Conservation (phyloP, 2,329 filamentous ascomycete species). For the Apiospora kogelbergensis region DNA sequence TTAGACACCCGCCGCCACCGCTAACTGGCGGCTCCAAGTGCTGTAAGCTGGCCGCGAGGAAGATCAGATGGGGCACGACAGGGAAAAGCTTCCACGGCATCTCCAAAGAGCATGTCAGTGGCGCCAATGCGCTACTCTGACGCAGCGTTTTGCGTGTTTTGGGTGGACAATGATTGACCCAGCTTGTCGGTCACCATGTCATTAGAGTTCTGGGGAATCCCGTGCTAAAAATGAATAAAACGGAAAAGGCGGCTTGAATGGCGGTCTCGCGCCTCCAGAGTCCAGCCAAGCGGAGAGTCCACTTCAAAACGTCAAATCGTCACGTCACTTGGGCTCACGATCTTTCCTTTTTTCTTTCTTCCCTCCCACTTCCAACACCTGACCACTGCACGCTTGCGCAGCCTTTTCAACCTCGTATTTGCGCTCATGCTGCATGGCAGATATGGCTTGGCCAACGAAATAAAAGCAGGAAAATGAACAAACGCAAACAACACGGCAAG, state of each 20-base stretch:
- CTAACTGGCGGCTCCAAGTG: neutral
- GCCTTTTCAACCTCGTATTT: slow-evolving; percentile 3
- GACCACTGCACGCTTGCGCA: neutral
- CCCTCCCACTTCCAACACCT: neutral
- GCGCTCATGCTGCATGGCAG: neutral
- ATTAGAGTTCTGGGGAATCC: neutral
- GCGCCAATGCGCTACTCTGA: neutral
- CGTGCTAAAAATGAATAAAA: neutral
- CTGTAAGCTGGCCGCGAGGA: neutral
- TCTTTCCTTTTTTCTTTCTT: slow-evolving; percentile 3
- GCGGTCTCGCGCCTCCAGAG: slow-evolving; percentile 10
- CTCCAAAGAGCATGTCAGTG: neutral
- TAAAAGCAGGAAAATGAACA: slow-evolving; percentile 5
- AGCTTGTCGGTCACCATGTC: neutral
- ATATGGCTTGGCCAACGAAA: neutral
- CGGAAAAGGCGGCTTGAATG: neutral
- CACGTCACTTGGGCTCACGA: neutral
- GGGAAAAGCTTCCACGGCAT: neutral
- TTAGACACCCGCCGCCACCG: neutral
- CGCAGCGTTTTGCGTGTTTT: neutral
- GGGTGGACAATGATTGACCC: neutral
- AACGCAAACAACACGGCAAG: slow-evolving; percentile 17
- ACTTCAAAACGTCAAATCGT: slow-evolving; percentile 8
- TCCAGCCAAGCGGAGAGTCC: slow-evolving; percentile 15
- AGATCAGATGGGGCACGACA: slow-evolving; percentile 4